A percentile compares a stretch with the other conserved stretches of the same genome.
These are phyloP conservation scores for Lichtheimia hyalospora DNA, from an alignment of 371 early-diverging fungal species.

Conservation along the genomic window DNA sequence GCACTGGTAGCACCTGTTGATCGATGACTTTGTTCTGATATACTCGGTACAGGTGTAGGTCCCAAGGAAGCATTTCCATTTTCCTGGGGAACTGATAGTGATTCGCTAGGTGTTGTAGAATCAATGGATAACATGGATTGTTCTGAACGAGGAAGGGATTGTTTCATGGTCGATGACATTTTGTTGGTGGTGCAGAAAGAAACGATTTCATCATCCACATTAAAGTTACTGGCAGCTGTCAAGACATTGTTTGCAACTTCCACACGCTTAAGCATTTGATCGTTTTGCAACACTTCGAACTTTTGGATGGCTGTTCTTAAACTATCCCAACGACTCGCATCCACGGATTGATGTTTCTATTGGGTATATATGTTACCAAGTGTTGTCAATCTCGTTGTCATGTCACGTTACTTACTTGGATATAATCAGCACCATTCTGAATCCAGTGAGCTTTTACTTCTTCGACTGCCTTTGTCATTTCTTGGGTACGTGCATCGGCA, in stretches of 20 bases:
- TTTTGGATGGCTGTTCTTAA: conserved; percentile 33
- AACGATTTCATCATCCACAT: conserved; percentile 24
- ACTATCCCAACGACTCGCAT: conserved; percentile 42
- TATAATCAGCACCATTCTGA: conserved; percentile 37
- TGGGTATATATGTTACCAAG: not conserved
- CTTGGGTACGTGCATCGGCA: conserved; percentile 26
- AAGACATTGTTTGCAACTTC: conserved; percentile 26
- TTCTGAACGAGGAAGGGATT: not conserved
- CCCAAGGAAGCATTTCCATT: not conserved
- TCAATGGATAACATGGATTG: conserved; percentile 14
- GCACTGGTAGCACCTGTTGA: not conserved
- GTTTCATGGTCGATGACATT: conserved; percentile 1
- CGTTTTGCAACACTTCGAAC: conserved; percentile 54
- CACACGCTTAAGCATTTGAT: conserved; percentile 39
- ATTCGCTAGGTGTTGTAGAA: conserved; percentile 5
- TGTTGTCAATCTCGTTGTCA: not conserved
- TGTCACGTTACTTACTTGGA: conserved; percentile 29
- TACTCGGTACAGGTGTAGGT: conserved; percentile 16
- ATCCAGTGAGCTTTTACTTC: conserved; percentile 37
- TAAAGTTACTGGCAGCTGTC: conserved; percentile 19
- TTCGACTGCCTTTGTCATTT: conserved; percentile 27
- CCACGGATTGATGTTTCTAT: conserved; percentile 51
- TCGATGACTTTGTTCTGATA: conserved; percentile 14
- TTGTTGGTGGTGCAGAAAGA: conserved; percentile 19
- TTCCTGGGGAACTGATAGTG: conserved; percentile 1